Base-by-base conservation (phyloP, 352 stramenopile genomes). In the Phytophthora citrophthora region DNA sequence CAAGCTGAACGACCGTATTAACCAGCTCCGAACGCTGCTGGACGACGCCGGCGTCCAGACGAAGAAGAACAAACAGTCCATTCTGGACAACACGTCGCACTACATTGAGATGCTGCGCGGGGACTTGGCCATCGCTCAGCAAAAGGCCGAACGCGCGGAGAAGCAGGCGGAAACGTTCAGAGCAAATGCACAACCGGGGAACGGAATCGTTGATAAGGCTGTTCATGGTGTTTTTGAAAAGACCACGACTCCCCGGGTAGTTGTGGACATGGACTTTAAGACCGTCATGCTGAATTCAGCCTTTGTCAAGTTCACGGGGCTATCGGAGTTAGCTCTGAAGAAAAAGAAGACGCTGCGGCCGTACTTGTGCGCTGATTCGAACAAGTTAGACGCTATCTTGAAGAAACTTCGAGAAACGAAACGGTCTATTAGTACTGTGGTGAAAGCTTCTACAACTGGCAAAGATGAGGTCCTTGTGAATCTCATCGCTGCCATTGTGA, bases 1-100 rank as follows among this genome's bases (percentile, higher is more conserved):
- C 47, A 95, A 95, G 77, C 78, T 95, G 3, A 95, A 93, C 51
- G 84, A 95, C 51, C 85, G 83, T 44, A 95, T 93, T 62, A 88
- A 78, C 38, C 74, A 89, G 58, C 72, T 94, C 15, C 91, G 90
- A 62, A 61, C 69, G 6, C 53, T 86, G 46, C 64, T 85, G 20
- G 68, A 79, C 27, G 76, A 86, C 23, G 81, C 79, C 11, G 81
- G 81, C 16, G 71, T 90, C 16, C 69, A 81, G 54, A 83, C 70
- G 32, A 90, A 90, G 70, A 90, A 88, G 70, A 88, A 87, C 76
- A 90, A 90, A 64, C 79, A 90, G 70, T 83, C 76, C 34, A 69
- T 90, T 12, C 59, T 88, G 24, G 79, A 88, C 74, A 90, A 88
- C 70, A 70, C 81, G 2, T 54, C 61, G 41, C 79, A 88, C 72